Percentiles rank a stretch among this genome's conserved stretches.
Conservation (phyloP, 2,329 filamentous ascomycete species). For the Diaporthe capsici region DNA sequence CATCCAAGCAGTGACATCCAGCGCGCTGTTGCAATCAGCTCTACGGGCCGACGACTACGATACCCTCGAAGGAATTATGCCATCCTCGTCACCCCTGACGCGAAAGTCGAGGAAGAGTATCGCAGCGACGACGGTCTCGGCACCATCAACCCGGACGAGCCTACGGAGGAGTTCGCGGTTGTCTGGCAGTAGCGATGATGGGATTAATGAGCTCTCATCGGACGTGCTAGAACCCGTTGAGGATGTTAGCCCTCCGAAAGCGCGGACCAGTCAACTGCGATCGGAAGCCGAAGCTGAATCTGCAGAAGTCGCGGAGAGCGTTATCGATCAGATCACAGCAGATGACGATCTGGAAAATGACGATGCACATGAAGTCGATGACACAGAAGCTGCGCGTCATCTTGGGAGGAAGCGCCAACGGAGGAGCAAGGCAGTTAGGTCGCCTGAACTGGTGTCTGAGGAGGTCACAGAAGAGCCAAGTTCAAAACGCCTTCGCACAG, state of each 20-base stretch:
- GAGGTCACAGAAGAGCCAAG: conserved; percentile 52
- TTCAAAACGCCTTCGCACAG: conserved; percentile 56
- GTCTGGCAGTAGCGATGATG: conserved; percentile 40
- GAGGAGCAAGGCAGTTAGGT: conserved; percentile 53
- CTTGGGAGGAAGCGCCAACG: conserved; percentile 61
- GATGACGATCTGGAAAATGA: conserved; percentile 45
- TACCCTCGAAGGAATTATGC: conserved; percentile 48
- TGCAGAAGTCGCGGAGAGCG: conserved; percentile 38
- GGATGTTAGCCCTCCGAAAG: neutral
- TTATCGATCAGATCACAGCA: conserved; percentile 43
- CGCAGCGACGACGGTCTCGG: conserved; percentile 51
- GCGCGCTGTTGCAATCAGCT: conserved; percentile 58
- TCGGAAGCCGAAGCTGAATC: neutral
- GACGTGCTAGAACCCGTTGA: conserved; percentile 20
- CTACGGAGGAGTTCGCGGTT: conserved; percentile 40
- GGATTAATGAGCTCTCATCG: conserved; percentile 51
- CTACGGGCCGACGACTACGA: conserved; percentile 47
- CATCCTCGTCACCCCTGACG: conserved; percentile 59
- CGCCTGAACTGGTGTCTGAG: conserved; percentile 59
- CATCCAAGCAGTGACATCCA: conserved; percentile 55
- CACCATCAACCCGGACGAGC: conserved; percentile 49
- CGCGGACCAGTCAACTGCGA: conserved; percentile 15
- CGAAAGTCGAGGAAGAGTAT: conserved; percentile 55
- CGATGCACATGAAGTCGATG: conserved; percentile 61
- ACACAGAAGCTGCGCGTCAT: conserved; percentile 57